Evolutionary conservation across 208 protist species (phyloP), one percentile per base, ranked within the genome.

Genomic region (Leishmania arabica): DNA sequence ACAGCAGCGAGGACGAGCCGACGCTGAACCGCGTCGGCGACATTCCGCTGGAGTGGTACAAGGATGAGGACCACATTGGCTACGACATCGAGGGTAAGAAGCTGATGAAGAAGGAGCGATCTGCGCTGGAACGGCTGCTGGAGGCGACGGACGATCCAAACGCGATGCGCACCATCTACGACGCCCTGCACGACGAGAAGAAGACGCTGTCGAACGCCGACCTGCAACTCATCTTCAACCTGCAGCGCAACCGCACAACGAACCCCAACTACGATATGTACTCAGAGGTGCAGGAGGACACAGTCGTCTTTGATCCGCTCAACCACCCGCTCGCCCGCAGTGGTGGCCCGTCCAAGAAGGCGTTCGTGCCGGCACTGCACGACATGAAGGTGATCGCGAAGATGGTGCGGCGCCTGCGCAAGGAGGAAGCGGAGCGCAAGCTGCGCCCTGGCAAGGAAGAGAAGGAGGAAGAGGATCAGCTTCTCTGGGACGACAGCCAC

Each of bases 21-120:
- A 91, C 86, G 68, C 92, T 98, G 15, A 99, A 98, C 83, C 95
- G 95, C 58, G 92, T 98, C 3, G 97, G 97, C 17, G 95, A 99
- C 85, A 95, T 99, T 64, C 97, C 97, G 37, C 79, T 99, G 47
- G 95, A 97, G 89, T 99, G 97, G 97, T 99, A 99, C 88, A 95
- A 98, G 84, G 97, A 98, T 65, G 95, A 98, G 78, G 77, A 90
- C 27, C 97, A 99, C 85, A 93, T 95, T 64, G 97, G 97, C 65
- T 99, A 99, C 88, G 96, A 98, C 81, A 80, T 97, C 69, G 92
- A 98, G 74, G 97, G 97, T 19, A 94, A 95, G 60, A 97, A 95
- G 78, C 87, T 99, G 6, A 90, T 98, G 90, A 97, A 97, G 85
- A 89, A 88, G 71, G 90, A 96, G 81, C 88, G 92, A 27, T 93